phyloP scores from a whole-genome alignment of 441 rosid genomes.

The Adansonia gregorii region DNA sequence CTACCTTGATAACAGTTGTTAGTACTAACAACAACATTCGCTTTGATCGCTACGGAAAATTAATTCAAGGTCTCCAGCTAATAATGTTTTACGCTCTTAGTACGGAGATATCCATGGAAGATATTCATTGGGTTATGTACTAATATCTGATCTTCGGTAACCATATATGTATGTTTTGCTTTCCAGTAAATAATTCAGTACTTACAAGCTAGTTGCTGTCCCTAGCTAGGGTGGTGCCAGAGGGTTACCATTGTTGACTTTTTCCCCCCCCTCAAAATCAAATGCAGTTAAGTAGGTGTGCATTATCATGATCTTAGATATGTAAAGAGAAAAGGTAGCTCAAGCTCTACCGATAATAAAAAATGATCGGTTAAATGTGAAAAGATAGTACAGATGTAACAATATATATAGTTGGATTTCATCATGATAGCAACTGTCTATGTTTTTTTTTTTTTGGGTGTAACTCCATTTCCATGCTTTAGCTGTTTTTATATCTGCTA shows the following conservation, averaged over 20 bases:
- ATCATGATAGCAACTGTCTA: not conserved
- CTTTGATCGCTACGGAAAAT: conserved; percentile 9
- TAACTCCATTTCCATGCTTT: too few species aligned
- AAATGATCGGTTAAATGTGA: not conserved
- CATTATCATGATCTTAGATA: not conserved
- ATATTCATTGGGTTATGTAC: too few species aligned
- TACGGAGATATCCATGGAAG: too few species aligned
- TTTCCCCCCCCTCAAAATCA: not conserved
- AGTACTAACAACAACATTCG: conserved; percentile 27
- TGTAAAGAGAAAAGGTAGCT: not conserved
- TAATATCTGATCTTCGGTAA: too few species aligned
- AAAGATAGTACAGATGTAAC: not conserved
- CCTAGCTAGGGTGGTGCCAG: too few species aligned
- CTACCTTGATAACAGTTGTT: conserved; percentile 33
- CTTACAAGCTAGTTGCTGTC: too few species aligned
- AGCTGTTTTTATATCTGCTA: too few species aligned
- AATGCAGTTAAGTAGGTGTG: not conserved
- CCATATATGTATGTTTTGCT: too few species aligned
- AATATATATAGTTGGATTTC: not conserved
- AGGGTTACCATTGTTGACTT: too few species aligned
- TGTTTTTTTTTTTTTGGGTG: not conserved
- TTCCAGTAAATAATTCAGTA: too few species aligned
- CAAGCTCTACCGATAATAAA: not conserved
- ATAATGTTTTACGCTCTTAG: not conserved
- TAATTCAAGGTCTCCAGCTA: not conserved